Evolutionary conservation across 2,329 filamentous ascomycete genomes (phyloP).

Genomic region (Aspergillus amoenus): DNA sequence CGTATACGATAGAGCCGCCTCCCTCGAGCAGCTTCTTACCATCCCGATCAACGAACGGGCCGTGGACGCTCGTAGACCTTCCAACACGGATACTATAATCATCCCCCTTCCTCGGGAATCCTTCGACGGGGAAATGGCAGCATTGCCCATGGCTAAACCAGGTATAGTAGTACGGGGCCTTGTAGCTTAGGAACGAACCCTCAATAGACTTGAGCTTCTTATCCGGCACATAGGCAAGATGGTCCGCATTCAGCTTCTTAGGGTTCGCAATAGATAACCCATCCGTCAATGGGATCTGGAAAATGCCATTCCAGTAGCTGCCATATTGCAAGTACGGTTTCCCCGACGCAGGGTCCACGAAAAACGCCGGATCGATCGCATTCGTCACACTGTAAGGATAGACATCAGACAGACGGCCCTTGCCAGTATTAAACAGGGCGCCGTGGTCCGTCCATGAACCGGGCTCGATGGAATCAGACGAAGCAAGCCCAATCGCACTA

Average conservation of each 20-base stretch:
- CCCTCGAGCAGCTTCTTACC: slow-evolving; percentile 28
- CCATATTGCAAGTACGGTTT: slow-evolving; percentile 34
- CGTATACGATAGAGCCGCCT: slow-evolving; percentile 38
- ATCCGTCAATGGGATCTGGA: slow-evolving; percentile 32
- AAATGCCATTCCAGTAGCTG: slow-evolving; percentile 39
- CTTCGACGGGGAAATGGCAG: slow-evolving; percentile 27
- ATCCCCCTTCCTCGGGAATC: slow-evolving; percentile 27
- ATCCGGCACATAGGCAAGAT: slow-evolving; percentile 27
- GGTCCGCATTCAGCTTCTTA: slow-evolving; percentile 22
- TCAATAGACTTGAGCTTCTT: slow-evolving; percentile 28
- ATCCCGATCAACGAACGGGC: slow-evolving; percentile 36
- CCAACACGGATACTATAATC: slow-evolving; percentile 41
- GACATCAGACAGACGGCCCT: slow-evolving; percentile 22
- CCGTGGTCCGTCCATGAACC: slow-evolving; percentile 38
- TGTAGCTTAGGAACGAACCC: slow-evolving; percentile 38
- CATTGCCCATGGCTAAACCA: slow-evolving; percentile 44
- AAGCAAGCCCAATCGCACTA: slow-evolving; percentile 39
- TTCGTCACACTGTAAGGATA: slow-evolving; percentile 37
- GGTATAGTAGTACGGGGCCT: slow-evolving; percentile 36
- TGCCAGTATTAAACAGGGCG: slow-evolving; percentile 31
- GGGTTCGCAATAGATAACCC: slow-evolving; percentile 29
- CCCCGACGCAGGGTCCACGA: slow-evolving; percentile 25
- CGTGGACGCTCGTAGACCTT: slow-evolving; percentile 30
- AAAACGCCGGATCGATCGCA: slow-evolving; percentile 37
- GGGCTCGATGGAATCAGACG: slow-evolving; percentile 23